A percentile compares a stretch with the other conserved stretches of the same genome.
phyloP scores from a whole-genome alignment of 2,329 filamentous ascomycete genomes.

The Botrytis fragariae region DNA sequence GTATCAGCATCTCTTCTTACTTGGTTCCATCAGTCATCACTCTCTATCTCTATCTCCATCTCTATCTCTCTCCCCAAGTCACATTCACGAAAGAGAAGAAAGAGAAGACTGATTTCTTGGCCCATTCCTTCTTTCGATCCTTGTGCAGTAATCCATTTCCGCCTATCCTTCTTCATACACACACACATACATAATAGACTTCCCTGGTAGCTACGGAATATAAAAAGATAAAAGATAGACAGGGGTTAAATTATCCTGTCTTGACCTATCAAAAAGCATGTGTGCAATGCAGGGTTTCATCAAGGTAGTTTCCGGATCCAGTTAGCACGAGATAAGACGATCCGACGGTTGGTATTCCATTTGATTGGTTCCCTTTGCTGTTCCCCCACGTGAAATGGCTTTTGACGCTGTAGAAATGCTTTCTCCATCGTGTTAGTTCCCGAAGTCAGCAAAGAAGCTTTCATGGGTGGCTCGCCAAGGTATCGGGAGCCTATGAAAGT shows the following conservation, averaged over 20 bases:
- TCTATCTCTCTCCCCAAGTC: background rate
- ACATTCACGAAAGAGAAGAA: background rate
- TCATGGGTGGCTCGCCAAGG: background rate
- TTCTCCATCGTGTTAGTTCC: too few species aligned
- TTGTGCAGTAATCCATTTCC: background rate
- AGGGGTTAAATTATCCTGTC: background rate
- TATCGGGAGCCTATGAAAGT: background rate
- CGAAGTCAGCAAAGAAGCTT: background rate
- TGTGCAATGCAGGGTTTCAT: too few species aligned
- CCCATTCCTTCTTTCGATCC: background rate
- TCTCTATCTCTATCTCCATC: background rate
- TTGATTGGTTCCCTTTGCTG: background rate
- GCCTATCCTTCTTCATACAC: background rate
- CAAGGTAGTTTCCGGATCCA: background rate
- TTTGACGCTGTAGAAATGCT: background rate
- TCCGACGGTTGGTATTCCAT: background rate
- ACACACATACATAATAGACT: background rate
- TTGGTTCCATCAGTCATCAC: too few species aligned
- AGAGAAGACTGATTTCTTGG: background rate
- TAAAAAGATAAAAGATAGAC: background rate
- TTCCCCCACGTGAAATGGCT: background rate
- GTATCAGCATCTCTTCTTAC: background rate
- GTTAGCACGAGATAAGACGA: constrained; percentile 4
- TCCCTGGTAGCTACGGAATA: background rate
- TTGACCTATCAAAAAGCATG: background rate